Base-by-base conservation (phyloP, 805 yeast genomes). In the Candida boidinii region DNA sequence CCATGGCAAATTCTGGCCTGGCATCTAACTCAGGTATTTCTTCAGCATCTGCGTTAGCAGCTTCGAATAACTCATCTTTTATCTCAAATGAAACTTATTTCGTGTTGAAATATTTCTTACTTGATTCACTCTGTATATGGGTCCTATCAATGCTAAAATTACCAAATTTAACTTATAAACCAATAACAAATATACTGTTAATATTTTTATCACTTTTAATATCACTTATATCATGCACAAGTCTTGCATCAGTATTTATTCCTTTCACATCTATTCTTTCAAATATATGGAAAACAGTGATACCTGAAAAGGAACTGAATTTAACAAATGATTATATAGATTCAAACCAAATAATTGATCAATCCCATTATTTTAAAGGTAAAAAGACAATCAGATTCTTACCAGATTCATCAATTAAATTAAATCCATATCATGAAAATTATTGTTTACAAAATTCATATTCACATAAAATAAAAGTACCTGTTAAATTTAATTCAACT, bases 391-490 rank as follows among this genome's bases (percentile, higher is more conserved):
- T 92, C 39, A 82, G 88, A 48, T 82, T 83, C 39, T 62, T 92
- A 23, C 97, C 98, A 0, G 96, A 90, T 56, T 81, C 94, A 28
- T 79, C 94, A 0, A 95, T 94, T 4, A 64, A 68, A 46, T 59
- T 92, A 45, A 86, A 88, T 42, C 96, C 96, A 3, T 71, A 75
- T 44, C 72, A 66, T 31, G 75, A 71, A 19, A 64, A 73, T 4
- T 70, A 69, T 39, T 92, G 98, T 58, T 43, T 81, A 28, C 70
- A 71, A 13, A 42, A 50, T 11, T 34, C 36, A 7, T 48, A 39
- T 47, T 52, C 31, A 48, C 46, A 52, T 23, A 46, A 53, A 11
- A 39, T 69, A 19, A 54, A 62, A 22, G 62, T 87, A 38, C 96
- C 97, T 6, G 64, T 92, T 11, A 74, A 78, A 42, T 70, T 86